These are phyloP conservation scores for Taphrina populina DNA, from an alignment of 1,139 yeast genomes.

Conservation along the genomic window DNA sequence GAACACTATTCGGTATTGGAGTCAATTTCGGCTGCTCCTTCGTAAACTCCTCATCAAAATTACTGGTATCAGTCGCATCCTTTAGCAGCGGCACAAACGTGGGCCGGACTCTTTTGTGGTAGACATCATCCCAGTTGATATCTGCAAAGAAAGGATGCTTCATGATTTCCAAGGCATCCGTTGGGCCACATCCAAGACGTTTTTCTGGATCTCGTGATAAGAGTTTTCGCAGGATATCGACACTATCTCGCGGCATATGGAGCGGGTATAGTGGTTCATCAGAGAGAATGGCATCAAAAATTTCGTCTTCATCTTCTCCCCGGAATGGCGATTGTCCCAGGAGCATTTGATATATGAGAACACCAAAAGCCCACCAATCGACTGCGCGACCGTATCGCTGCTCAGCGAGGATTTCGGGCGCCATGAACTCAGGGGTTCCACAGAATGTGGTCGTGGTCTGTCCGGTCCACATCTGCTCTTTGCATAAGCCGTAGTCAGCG, in stretches of 20 bases:
- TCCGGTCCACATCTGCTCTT: constrained; percentile 92
- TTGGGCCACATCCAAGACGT: constrained; percentile 81
- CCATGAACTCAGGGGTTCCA: constrained; percentile 99
- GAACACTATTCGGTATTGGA: constrained; percentile 76
- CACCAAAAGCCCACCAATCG: constrained; percentile 99
- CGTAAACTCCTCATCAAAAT: constrained; percentile 93
- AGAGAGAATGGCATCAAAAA: constrained; percentile 92
- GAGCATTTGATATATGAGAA: constrained; percentile 89
- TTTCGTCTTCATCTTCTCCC: constrained; percentile 98
- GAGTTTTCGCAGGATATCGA: constrained; percentile 84
- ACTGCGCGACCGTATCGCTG: constrained; percentile 90
- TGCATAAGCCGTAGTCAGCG: constrained; percentile 96
- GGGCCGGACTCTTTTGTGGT: constrained; percentile 70
- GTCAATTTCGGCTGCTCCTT: constrained; percentile 92
- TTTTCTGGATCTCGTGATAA: constrained; percentile 80
- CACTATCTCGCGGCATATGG: constrained; percentile 96
- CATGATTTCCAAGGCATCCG: constrained; percentile 92
- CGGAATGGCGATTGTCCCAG: constrained; percentile 95
- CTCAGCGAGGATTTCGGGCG: constrained; percentile 93
- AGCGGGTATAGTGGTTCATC: constrained; percentile 98
- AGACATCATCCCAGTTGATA: constrained; percentile 83
- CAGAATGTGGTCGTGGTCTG: constrained; percentile 92
- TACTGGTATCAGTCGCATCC: constrained; percentile 85
- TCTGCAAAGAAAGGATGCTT: constrained; percentile 90
- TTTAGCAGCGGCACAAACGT: constrained; percentile 68